Conservation (phyloP, 2,329 filamentous ascomycete genomes). For the Arthrinium puccinioides region DNA sequence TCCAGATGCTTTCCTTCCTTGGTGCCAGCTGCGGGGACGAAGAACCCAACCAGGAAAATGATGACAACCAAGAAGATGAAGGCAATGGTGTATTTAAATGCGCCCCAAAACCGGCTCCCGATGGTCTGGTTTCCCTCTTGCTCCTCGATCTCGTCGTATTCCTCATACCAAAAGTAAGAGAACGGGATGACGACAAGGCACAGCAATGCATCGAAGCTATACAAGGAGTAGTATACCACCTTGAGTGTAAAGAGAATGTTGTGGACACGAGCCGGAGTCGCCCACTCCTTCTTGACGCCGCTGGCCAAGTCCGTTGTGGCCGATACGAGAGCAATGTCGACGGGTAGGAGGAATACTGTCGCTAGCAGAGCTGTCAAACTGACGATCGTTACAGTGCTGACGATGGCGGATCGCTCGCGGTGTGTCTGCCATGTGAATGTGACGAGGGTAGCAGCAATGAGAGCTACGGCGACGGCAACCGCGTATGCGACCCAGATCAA, state of each 20-base stretch:
- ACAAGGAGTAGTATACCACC: slow-evolving; percentile 86
- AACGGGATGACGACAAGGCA: slow-evolving; percentile 90
- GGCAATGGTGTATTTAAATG: slow-evolving; percentile 81
- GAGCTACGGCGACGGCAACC: slow-evolving; percentile 68
- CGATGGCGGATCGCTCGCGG: slow-evolving; percentile 73
- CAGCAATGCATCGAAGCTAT: slow-evolving; percentile 83
- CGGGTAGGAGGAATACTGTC: slow-evolving; percentile 84
- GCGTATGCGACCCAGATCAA: slow-evolving; percentile 95
- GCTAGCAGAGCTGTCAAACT: slow-evolving; percentile 83
- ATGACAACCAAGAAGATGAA: slow-evolving; percentile 76
- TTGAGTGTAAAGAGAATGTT: slow-evolving; percentile 74
- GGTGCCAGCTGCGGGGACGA: slow-evolving; percentile 73
- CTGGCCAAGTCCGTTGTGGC: slow-evolving; percentile 70
- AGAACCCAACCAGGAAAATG: slow-evolving; percentile 88
- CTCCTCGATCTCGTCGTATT: slow-evolving; percentile 85
- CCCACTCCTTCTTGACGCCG: slow-evolving; percentile 91
- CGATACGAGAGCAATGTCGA: slow-evolving; percentile 91
- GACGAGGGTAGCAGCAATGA: slow-evolving; percentile 73
- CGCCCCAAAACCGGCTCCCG: slow-evolving; percentile 67
- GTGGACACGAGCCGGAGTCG: slow-evolving; percentile 71
- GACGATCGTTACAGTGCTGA: slow-evolving; percentile 79
- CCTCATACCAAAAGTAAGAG: slow-evolving; percentile 96
- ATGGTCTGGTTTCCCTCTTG: slow-evolving; percentile 71
- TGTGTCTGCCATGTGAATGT: slow-evolving; percentile 89
- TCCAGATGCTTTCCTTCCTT: slow-evolving; percentile 62